phyloP scores from a whole-genome alignment of 192 early-diverging fungal genomes.

The Rhizophagus sp. region DNA sequence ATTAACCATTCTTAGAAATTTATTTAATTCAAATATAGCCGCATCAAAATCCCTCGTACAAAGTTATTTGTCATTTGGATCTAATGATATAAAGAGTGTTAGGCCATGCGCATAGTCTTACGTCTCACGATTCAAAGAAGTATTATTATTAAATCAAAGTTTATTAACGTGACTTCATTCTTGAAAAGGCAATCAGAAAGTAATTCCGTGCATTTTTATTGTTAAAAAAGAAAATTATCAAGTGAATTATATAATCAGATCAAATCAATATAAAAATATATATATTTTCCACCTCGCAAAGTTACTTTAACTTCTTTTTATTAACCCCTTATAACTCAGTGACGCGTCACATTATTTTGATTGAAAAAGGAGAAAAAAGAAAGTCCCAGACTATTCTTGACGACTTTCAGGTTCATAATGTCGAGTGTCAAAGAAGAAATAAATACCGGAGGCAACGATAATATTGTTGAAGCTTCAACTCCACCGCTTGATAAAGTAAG shows the following conservation, averaged over 20 bases:
- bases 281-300: background rate
- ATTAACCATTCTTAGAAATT: too few species aligned
- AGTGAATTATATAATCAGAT: too few species aligned
- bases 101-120: background rate
- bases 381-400: background rate
- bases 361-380: background rate
- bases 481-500: slow-evolving; percentile 22
- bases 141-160: background rate
- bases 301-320: background rate
- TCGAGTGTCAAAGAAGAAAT: background rate
- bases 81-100: background rate
- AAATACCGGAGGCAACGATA: background rate
- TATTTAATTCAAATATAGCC: background rate
- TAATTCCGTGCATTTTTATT: background rate
- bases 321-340: background rate
- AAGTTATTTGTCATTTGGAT: background rate
- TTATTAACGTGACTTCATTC: background rate
- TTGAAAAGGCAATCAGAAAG: background rate
- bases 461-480: background rate
- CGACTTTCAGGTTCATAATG: background rate
- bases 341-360: background rate
- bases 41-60: background rate
- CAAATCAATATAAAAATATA: background rate
- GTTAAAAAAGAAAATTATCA: background rate
- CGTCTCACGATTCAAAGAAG: background rate